Percentiles rank a stretch among this genome's conserved stretches.
Evolutionary conservation across 2,329 filamentous ascomycete species (phyloP).

Genomic region (Gnomoniopsis smithogilvyi): DNA sequence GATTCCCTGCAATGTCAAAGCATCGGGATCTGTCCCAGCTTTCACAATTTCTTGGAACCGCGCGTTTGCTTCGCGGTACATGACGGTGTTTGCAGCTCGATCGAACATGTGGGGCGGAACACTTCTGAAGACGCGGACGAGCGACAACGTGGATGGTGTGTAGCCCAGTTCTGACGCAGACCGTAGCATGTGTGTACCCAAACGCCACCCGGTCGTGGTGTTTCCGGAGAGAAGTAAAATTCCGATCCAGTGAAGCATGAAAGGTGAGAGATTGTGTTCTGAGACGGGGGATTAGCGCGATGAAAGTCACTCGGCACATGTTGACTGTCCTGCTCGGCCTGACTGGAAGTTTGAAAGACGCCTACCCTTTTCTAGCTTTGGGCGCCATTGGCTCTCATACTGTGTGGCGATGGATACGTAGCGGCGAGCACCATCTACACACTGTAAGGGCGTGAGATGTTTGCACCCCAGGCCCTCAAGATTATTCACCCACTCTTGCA

Average conservation of each 20-base stretch:
- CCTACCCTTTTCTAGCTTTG: slow-evolving; percentile 20
- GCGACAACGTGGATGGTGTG: slow-evolving; percentile 32
- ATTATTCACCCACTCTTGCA: slow-evolving; percentile 24
- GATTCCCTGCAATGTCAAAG: slow-evolving; percentile 34
- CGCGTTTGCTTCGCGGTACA: slow-evolving; percentile 21
- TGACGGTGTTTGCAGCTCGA: slow-evolving; percentile 19
- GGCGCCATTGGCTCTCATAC: slow-evolving; percentile 23
- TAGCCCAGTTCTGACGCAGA: slow-evolving; percentile 31
- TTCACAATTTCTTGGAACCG: slow-evolving; percentile 23
- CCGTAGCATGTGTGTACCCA: slow-evolving; percentile 33
- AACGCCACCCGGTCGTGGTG: slow-evolving; percentile 6
- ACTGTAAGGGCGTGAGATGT: slow-evolving; percentile 23
- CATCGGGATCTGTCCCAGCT: slow-evolving; percentile 27
- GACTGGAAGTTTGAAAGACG: background rate
- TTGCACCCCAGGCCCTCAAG: slow-evolving; percentile 12
- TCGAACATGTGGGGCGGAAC: slow-evolving; percentile 14
- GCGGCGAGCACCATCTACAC: slow-evolving; percentile 19
- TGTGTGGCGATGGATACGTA: slow-evolving; percentile 25
- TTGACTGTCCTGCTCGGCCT: too few relatives aligned
- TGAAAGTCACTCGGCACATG: background rate
- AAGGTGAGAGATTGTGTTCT: slow-evolving; percentile 24
- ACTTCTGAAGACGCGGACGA: slow-evolving; percentile 23
- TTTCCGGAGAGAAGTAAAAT: slow-evolving; percentile 22
- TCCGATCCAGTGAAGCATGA: slow-evolving; percentile 32
- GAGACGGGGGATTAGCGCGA: background rate